Conservation (phyloP, 768 basidiomycete genomes). For the Kwoniella bestiolae region DNA sequence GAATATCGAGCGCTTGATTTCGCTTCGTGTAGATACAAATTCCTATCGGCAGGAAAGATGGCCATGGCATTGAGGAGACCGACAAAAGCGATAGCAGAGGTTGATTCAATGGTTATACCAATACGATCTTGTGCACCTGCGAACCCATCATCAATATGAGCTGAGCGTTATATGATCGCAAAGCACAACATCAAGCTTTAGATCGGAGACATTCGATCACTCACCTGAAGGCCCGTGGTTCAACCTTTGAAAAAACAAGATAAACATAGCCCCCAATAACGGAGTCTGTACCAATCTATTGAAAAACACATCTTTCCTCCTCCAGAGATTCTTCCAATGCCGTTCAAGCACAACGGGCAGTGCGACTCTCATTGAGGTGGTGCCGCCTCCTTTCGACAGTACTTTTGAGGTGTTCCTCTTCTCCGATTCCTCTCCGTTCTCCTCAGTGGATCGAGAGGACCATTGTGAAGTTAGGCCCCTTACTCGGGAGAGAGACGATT, state of each 20-base stretch:
- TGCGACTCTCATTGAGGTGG: conserved; percentile 57
- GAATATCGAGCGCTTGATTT: conserved; percentile 59
- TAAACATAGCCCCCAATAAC: conserved; percentile 50
- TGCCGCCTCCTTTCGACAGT: conserved; percentile 34
- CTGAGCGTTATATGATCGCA: background rate
- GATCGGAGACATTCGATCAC: no score
- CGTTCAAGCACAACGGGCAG: conserved; percentile 59
- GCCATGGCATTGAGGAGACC: conserved; percentile 58
- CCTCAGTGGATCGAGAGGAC: conserved; percentile 3
- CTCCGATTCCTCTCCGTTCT: conserved; percentile 23
- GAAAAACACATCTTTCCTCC: conserved; percentile 58
- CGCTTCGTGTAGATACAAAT: conserved; percentile 61
- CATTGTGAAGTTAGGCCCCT: conserved; percentile 29
- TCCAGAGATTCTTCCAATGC: conserved; percentile 59
- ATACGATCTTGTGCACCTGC: conserved; percentile 60
- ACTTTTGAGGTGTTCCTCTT: conserved; percentile 20
- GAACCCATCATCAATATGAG: background rate
- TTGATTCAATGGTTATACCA: conserved; percentile 56
- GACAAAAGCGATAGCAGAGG: conserved; percentile 57
- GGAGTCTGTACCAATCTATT: conserved; percentile 48
- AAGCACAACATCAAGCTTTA: background rate
- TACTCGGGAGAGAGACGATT: conserved; percentile 36
- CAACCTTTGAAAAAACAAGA: conserved; percentile 59
- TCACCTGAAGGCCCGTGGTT: conserved; percentile 55
- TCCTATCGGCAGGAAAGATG: conserved; percentile 61